Evolutionary conservation across 1,284 basidiomycete species (phyloP), one percentile per base, ranked within the genome.

Genomic region (Naganishia sp.): DNA sequence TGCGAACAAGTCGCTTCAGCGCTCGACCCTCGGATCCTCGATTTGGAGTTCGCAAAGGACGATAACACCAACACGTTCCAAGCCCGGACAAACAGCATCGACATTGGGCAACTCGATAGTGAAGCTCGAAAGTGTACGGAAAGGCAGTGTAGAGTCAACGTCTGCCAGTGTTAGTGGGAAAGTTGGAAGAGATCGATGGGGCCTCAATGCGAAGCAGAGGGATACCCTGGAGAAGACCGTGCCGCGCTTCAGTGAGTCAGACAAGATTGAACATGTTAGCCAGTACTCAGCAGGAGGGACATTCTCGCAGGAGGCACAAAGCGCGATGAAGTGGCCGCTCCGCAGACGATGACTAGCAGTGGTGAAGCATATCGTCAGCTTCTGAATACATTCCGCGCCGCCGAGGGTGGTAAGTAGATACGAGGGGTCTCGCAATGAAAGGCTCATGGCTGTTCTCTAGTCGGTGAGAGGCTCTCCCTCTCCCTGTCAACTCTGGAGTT

Each of bases 301-400:
- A 11, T 21, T 39, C 35, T 39, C 32, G 5, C 15, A 61, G 58
- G 28, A 41, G 58, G 58, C 15, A 42, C 17, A 9, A 61, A 42
- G 35, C 23, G 47, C 28, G 58, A 61, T 23, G 35, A 61, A 31
- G 13, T 39, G 28, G 25, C 39, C 0, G 21, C 35, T 39, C 47
- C 58, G 25, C 23, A 42, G 7, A 28, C 47, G 4, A 32, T 61
- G 32, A 61, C 21, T 2, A 50, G 23, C 18, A 46, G 47, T 13
- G 21, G 32, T 6, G 58, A 61, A 42, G 58, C 47, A 11, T 61
- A 61, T n/a, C 58, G 58, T 25, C 58, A 61, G 21, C 49, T 61
- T 7, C 18, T 61, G 15, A 50, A 61, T 35, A 61, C 47, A 4
- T 61, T 61, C 58, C 58, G 58, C 10, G 58, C 58, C 15, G 58